Evolutionary conservation across 164 flowering plant genomes (phyloP).

Genomic region (Litsea cubeba): DNA sequence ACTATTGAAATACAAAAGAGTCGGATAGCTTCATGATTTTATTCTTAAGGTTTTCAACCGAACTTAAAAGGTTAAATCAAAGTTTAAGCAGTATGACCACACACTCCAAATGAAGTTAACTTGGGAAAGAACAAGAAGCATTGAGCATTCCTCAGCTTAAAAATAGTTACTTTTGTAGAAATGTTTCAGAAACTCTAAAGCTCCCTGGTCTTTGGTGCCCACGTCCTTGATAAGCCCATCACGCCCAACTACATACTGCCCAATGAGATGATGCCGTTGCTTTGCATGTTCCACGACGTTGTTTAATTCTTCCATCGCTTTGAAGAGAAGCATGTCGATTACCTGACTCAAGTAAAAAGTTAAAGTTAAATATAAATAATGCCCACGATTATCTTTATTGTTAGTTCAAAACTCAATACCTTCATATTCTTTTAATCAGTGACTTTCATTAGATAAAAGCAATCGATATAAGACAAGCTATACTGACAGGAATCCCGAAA

Average conservation of each 20-base stretch:
- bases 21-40: neutral
- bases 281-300: conserved; percentile 79
- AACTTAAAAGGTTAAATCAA: neutral
- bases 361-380: too few species aligned
- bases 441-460: neutral
- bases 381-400: neutral
- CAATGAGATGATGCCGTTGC: conserved; percentile 91
- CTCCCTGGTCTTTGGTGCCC: conserved; percentile 40
- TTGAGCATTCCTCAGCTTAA: neutral
- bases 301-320: conserved; percentile 72
- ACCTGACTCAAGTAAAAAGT: conserved; percentile 37
- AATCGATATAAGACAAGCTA: too few species aligned
- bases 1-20: neutral
- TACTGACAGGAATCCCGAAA: too few species aligned
- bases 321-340: conserved; percentile 86
- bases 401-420: neutral
- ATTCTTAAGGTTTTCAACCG: neutral
- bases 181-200: conserved; percentile 63
- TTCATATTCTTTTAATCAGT: neutral
- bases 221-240: conserved; percentile 55
- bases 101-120: too few species aligned
- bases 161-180: conserved; percentile 63
- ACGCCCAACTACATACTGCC: conserved; percentile 74
- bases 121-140: neutral
- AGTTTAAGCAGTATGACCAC: too few species aligned